These are phyloP conservation scores for Aspergillus neotritici DNA, from an alignment of 2,329 filamentous ascomycete genomes.

Conservation along the genomic window DNA sequence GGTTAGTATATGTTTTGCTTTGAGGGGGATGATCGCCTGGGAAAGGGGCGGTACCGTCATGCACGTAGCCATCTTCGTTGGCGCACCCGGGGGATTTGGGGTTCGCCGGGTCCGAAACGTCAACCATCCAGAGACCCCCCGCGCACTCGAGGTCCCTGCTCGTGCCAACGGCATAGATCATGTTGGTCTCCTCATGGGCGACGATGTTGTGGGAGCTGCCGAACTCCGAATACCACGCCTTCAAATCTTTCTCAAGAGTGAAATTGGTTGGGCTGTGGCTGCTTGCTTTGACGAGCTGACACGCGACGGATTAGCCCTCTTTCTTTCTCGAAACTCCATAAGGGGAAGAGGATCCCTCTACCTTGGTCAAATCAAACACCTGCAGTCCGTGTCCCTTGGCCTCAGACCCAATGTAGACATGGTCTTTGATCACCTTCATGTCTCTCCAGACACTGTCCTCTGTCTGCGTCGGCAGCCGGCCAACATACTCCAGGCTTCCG, in stretches of 20 bases:
- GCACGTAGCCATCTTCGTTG: conserved; percentile 16
- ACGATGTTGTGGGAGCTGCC: conserved; percentile 19
- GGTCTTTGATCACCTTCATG: conserved; percentile 14
- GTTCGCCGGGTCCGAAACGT: conserved; percentile 14
- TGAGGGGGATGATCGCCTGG: too few relatives aligned
- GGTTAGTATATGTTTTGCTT: neutral
- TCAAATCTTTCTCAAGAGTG: conserved; percentile 8
- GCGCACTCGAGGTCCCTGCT: conserved; percentile 10
- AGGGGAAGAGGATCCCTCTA: neutral
- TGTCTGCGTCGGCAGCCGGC: conserved; percentile 14
- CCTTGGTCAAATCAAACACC: conserved; percentile 17
- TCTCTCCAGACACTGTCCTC: conserved; percentile 10
- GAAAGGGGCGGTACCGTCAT: conserved; percentile 8
- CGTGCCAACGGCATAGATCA: conserved; percentile 16
- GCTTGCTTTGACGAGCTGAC: conserved; percentile 1
- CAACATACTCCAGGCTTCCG: conserved; percentile 14
- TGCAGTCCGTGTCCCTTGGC: conserved; percentile 13
- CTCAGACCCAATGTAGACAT: conserved; percentile 16
- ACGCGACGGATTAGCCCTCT: neutral
- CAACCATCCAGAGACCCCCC: conserved; percentile 16
- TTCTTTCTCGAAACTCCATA: neutral
- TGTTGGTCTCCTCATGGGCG: conserved; percentile 13
- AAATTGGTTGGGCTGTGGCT: conserved; percentile 8
- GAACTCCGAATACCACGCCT: conserved; percentile 14
- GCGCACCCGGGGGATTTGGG: conserved; percentile 14